phyloP scores from a whole-genome alignment of 2,329 filamentous ascomycete species.

The Stachybotrys elegans region DNA sequence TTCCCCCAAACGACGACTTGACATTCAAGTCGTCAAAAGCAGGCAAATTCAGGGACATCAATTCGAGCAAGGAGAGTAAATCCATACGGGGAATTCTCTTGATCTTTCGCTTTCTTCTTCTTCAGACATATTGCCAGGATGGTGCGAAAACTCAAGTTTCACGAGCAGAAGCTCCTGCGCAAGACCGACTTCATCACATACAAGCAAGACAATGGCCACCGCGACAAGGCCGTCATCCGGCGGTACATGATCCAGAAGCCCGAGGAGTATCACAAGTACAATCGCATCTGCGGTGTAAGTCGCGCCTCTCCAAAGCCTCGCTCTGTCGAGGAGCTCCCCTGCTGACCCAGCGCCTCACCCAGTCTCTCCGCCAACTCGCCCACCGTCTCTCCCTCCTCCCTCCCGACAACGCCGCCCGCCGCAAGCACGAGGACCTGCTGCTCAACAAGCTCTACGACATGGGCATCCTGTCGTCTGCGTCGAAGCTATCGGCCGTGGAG shows the following conservation, averaged over 20 bases:
- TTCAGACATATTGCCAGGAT: constrained; percentile 48
- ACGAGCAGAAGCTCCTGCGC: constrained; percentile 94
- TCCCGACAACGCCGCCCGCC: constrained; percentile 68
- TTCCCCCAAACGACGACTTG: too few relatives aligned
- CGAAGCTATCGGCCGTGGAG: constrained; percentile 81
- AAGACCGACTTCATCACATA: constrained; percentile 92
- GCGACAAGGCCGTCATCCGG: constrained; percentile 71
- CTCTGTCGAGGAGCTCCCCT: constrained; percentile 20
- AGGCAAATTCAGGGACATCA: too few relatives aligned
- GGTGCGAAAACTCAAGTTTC: constrained; percentile 94
- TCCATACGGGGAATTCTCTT: too few relatives aligned
- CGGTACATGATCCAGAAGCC: constrained; percentile 90
- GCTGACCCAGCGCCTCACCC: not conserved
- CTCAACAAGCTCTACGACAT: constrained; percentile 92
- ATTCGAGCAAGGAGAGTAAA: too few relatives aligned
- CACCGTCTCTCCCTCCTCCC: constrained; percentile 83
- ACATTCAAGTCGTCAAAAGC: too few relatives aligned
- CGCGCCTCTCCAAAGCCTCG: constrained; percentile 2
- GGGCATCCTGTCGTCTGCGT: constrained; percentile 72
- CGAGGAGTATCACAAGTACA: constrained; percentile 71
- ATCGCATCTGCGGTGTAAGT: constrained; percentile 62
- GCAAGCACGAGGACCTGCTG: constrained; percentile 80
- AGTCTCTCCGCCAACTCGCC: constrained; percentile 84
- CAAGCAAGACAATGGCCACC: constrained; percentile 82
- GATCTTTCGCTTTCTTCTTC: too few relatives aligned